phyloP scores from a whole-genome alignment of 148 eudicot genomes.

The Vaccinium corymbosum region DNA sequence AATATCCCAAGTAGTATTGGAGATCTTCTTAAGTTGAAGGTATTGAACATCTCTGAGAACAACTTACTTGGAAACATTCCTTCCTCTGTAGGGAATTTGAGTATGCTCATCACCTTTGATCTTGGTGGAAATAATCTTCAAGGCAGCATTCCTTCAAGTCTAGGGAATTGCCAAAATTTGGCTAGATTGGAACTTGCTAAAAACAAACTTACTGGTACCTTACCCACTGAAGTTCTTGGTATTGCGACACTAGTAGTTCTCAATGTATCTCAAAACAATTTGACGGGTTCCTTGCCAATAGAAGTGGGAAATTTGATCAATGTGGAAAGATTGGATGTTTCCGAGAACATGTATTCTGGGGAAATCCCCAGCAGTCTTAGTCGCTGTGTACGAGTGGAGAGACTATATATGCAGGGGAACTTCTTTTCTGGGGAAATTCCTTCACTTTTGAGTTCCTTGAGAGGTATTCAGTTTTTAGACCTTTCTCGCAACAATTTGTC shows the following conservation, averaged over 20 bases:
- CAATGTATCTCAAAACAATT: slow-evolving; percentile 18
- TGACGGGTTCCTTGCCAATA: slow-evolving; percentile 31
- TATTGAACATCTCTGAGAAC: background rate
- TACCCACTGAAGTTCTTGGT: slow-evolving; percentile 28
- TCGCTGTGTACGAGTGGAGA: slow-evolving; percentile 19
- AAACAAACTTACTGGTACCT: slow-evolving; percentile 28
- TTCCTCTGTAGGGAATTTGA: slow-evolving; percentile 22
- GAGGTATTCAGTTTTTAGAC: slow-evolving; percentile 21
- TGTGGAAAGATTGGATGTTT: slow-evolving; percentile 21
- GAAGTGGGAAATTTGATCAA: slow-evolving; percentile 27
- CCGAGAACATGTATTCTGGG: slow-evolving; percentile 39
- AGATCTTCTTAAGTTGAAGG: slow-evolving; percentile 1
- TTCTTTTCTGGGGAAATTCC: slow-evolving; percentile 33
- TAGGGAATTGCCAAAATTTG: slow-evolving; percentile 29
- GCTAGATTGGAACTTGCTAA: slow-evolving; percentile 17
- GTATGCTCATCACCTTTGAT: slow-evolving; percentile 1
- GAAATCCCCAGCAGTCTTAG: slow-evolving; percentile 30
- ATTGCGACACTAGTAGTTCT: slow-evolving; percentile 20
- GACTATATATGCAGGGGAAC: slow-evolving; percentile 26
- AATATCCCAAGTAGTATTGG: slow-evolving; percentile 26
- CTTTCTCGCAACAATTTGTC: slow-evolving; percentile 35
- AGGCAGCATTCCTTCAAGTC: slow-evolving; percentile 27
- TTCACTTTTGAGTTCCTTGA: slow-evolving; percentile 18
- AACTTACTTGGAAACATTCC: slow-evolving; percentile 30
- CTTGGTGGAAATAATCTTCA: slow-evolving; percentile 16